These are phyloP conservation scores for Datura wrightii DNA, from an alignment of 257 asterid genomes.

Conservation along the genomic window DNA sequence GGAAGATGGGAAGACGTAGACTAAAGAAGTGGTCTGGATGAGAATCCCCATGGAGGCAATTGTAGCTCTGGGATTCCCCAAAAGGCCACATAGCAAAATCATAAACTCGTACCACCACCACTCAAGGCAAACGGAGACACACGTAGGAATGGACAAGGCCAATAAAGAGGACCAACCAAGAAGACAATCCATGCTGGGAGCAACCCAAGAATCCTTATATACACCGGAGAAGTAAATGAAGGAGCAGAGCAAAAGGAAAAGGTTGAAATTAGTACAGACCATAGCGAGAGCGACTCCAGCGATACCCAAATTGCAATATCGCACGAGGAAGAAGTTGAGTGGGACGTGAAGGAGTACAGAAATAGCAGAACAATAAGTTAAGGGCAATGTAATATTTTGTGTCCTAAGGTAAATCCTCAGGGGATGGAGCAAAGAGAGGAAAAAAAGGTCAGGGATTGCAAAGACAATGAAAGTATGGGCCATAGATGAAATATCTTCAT, in stretches of 20 bases:
- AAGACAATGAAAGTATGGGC: constrained; percentile 79
- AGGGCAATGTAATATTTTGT: constrained; percentile 74
- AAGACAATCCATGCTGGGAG: constrained; percentile 67
- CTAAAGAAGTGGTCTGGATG: constrained; percentile 82
- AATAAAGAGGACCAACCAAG: constrained; percentile 75
- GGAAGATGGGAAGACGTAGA: constrained; percentile 87
- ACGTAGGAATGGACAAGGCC: constrained; percentile 71
- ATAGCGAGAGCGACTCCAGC: constrained; percentile 83
- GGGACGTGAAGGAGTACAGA: constrained; percentile 80
- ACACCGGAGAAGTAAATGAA: constrained; percentile 73
- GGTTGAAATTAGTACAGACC: constrained; percentile 79
- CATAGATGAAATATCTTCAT: constrained; percentile 66
- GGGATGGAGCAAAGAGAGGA: constrained; percentile 83
- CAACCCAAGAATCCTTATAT: constrained; percentile 70
- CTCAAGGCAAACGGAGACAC: constrained; percentile 84
- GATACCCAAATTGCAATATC: constrained; percentile 61
- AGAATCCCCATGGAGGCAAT: constrained; percentile 91
- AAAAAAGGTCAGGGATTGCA: constrained; percentile 85
- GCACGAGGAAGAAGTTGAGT: constrained; percentile 64
- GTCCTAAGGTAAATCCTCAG: constrained; percentile 74
- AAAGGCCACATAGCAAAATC: constrained; percentile 81
- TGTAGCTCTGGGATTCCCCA: constrained; percentile 73
- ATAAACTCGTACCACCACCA: constrained; percentile 99
- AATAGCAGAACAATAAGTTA: constrained; percentile 65
- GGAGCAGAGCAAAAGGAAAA: constrained; percentile 53